Percentiles rank a stretch among this genome's conserved stretches.
phyloP scores from a whole-genome alignment of 306 rosid genomes.

The Rubus parviflorus region DNA sequence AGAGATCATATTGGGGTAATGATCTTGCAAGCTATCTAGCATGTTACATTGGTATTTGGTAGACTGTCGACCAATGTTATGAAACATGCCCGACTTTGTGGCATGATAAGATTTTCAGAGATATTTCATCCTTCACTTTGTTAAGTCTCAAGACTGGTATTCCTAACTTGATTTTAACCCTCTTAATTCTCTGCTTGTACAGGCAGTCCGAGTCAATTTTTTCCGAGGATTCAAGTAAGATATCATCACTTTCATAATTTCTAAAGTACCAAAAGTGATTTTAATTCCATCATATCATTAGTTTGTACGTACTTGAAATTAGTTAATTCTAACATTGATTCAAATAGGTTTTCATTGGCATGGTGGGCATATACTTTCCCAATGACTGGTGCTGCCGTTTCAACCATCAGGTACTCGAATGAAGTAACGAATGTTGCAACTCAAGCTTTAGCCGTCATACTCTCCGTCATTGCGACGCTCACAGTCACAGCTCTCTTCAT shows the following conservation, averaged over 20 bases:
- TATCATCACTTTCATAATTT: neutral
- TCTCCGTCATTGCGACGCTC: conserved; percentile 50
- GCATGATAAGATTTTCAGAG: neutral
- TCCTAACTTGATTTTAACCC: neutral
- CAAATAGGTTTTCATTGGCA: conserved; percentile 73
- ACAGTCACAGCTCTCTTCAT: conserved; percentile 52
- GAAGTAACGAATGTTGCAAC: conserved; percentile 56
- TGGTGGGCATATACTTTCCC: conserved; percentile 99
- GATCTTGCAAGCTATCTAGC: no score
- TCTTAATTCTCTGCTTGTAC: conserved; percentile 32
- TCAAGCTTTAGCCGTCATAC: conserved; percentile 48
- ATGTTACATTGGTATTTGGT: no score
- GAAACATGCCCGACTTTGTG: neutral
- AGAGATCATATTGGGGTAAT: no score
- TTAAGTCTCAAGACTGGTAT: neutral
- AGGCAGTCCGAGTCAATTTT: conserved; percentile 81
- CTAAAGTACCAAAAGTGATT: neutral
- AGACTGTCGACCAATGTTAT: neutral
- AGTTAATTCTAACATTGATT: conserved; percentile 17
- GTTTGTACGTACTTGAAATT: neutral
- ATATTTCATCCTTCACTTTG: neutral
- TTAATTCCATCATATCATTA: neutral
- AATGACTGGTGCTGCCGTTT: conserved; percentile 97
- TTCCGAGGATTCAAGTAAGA: conserved; percentile 82
- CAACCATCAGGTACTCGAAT: conserved; percentile 76